These are phyloP conservation scores for Striga asiatica DNA, from an alignment of 257 asterid genomes.

Conservation along the genomic window DNA sequence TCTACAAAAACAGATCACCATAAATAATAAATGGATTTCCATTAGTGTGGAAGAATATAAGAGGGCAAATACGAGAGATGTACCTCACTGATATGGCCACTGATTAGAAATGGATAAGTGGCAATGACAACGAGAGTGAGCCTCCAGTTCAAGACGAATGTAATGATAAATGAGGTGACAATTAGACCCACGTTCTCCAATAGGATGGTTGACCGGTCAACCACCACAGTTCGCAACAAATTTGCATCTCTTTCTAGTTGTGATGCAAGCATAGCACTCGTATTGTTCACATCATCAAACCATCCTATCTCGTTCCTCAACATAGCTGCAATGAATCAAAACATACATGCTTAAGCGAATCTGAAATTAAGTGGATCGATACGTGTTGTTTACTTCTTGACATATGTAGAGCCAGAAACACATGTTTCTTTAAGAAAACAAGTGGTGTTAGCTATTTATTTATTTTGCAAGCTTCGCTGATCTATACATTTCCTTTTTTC, in stretches of 20 bases:
- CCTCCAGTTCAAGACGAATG: conserved; percentile 96
- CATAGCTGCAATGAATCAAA: conserved; percentile 73
- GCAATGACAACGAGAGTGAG: conserved; percentile 91
- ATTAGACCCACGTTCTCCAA: conserved; percentile 73
- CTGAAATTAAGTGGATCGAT: background rate
- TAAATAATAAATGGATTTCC: conserved; percentile 1
- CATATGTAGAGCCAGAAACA: background rate
- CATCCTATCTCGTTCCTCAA: conserved; percentile 91
- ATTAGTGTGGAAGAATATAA: background rate
- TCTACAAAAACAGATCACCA: conserved; percentile 38
- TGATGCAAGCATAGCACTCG: conserved; percentile 84
- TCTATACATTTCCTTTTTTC: too few relatives aligned
- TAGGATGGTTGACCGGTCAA: conserved; percentile 81
- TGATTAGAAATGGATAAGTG: conserved; percentile 68
- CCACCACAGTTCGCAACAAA: conserved; percentile 68
- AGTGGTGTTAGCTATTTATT: background rate
- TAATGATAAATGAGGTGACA: conserved; percentile 70
- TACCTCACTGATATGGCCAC: conserved; percentile 99
- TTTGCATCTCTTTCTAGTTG: conserved; percentile 81
- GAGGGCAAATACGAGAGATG: background rate
- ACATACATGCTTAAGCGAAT: background rate
- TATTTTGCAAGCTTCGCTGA: too few relatives aligned
- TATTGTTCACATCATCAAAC: conserved; percentile 69
- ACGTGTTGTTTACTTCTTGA: background rate
- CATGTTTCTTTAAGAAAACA: background rate